phyloP scores from a whole-genome alignment of 2,329 filamentous ascomycete species.

The Bipolaris bicolor region DNA sequence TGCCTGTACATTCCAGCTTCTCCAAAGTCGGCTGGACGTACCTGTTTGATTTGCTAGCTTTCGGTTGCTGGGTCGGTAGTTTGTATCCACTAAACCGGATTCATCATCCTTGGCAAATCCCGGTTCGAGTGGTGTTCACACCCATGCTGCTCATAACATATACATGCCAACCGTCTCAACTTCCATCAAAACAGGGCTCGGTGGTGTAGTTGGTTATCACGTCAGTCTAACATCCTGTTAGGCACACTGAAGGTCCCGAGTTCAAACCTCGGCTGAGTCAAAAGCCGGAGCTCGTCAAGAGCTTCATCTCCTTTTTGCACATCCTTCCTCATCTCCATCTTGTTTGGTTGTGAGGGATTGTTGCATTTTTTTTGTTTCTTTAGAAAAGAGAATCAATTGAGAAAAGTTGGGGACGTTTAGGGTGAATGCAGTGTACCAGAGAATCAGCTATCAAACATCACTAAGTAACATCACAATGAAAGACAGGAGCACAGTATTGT shows the following conservation, averaged over 20 bases:
- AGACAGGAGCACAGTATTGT: background rate
- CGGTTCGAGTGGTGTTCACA: no score
- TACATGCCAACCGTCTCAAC: background rate
- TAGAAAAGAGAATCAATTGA: background rate
- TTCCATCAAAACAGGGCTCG: slow-evolving; percentile 27
- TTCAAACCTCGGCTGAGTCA: slow-evolving; percentile 21
- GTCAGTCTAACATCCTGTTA: slow-evolving; percentile 51
- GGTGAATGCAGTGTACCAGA: no score
- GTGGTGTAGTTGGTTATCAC: slow-evolving; percentile 58
- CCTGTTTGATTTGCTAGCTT: no score
- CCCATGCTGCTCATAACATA: no score
- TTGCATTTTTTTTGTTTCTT: background rate
- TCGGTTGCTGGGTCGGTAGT: no score
- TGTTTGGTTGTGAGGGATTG: background rate
- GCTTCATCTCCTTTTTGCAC: slow-evolving; percentile 4
- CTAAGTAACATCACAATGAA: background rate
- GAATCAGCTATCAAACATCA: background rate
- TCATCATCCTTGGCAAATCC: no score
- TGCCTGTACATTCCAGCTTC: background rate
- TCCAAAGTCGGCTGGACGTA: no score
- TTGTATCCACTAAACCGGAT: no score
- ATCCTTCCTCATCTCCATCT: no score
- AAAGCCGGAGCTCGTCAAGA: slow-evolving; percentile 4
- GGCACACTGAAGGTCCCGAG: slow-evolving; percentile 19
- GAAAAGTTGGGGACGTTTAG: background rate